Base-by-base conservation (phyloP, 2,329 filamentous ascomycete genomes). In the Botrytis pseudocinerea region DNA sequence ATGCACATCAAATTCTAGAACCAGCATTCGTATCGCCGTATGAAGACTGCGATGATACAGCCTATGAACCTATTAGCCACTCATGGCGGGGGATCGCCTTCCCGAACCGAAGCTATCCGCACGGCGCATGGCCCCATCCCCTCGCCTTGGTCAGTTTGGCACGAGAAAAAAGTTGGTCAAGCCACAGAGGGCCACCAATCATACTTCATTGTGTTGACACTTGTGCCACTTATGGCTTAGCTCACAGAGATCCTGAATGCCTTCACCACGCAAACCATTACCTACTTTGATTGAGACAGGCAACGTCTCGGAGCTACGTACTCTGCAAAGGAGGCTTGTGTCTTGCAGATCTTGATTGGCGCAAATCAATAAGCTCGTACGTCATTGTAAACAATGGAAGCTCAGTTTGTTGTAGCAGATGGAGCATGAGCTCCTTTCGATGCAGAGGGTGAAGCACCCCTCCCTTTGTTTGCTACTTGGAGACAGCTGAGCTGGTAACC, bases 121-220 rank as follows among this genome's bases (percentile, higher is more conserved):
- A 46, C 44, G 7, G 44, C 44, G 44, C 44, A 46, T 46, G 25
- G 48, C 48, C 18, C 44, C 44, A n/a, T 51, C 25, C 48, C 25
- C 12, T n/a, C 48, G 16, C 32, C n/a, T 32, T 57, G 20, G n/a
- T 32, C 10, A 42, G 25, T 42, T 32, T 46, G 28, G n/a, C 25
- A 5, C 28, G 51, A 28, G 7, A 20, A 66, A 66, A 66, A 66
- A 64, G n/a, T 64, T 64, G 62, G 62, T 64, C 62, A 46, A 64
- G 62, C 63, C 64, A 57, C 65, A 68, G 28, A 20, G 16, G 35
- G 18, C 16, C 16, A 32, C 35, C 48, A 68, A 68, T 57, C 2
- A 68, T 2, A 28, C 8, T 10, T 22, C 8, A 57, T 57, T 8
- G 42, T 40, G 16, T 7, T 12, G 28, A 10, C 10, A 16, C 25